A percentile compares a stretch with the other conserved stretches of the same genome.
phyloP scores from a whole-genome alignment of 2,329 filamentous ascomycete genomes.

The Metarhizium rileyi region DNA sequence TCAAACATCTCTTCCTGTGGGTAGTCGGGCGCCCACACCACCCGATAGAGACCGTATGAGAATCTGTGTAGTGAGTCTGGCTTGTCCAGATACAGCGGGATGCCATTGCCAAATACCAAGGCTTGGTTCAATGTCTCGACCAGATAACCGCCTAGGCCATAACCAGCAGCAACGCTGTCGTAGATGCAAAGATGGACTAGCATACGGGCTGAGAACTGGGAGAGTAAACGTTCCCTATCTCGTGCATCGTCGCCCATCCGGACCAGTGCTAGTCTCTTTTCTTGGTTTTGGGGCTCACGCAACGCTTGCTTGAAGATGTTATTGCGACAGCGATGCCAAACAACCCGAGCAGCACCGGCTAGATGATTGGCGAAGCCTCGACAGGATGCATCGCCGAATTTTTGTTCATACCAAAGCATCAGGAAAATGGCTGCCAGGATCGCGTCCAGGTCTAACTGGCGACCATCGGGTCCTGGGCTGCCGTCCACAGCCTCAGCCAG shows the following conservation, averaged over 20 bases:
- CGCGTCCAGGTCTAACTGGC: conserved; percentile 14
- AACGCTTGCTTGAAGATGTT: conserved; percentile 4
- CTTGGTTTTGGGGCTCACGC: background rate
- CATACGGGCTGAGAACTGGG: conserved; percentile 23
- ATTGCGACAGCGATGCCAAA: conserved; percentile 17
- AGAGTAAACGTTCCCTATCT: conserved; percentile 10
- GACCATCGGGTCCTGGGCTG: conserved; percentile 9
- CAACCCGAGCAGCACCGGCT: conserved; percentile 20
- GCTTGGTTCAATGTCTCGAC: conserved; percentile 9
- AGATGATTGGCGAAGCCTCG: conserved; percentile 22
- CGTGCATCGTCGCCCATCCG: conserved; percentile 1
- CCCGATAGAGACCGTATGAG: conserved; percentile 23
- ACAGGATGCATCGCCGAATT: conserved; percentile 23
- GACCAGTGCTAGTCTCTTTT: conserved; percentile 5
- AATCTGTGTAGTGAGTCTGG: conserved; percentile 22
- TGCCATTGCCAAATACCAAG: conserved; percentile 5
- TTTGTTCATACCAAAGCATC: conserved; percentile 28
- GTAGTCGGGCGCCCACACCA: conserved; percentile 23
- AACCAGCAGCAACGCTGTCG: conserved; percentile 19
- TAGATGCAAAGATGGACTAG: conserved; percentile 23
- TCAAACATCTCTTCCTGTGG: conserved; percentile 24
- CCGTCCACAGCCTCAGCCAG: conserved; percentile 19
- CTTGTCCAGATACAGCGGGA: conserved; percentile 9
- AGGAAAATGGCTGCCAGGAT: conserved; percentile 23
- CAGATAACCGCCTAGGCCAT: conserved; percentile 23